These are phyloP conservation scores for Penicillium canariense DNA, from an alignment of 495 filamentous ascomycete genomes.

Conservation along the genomic window DNA sequence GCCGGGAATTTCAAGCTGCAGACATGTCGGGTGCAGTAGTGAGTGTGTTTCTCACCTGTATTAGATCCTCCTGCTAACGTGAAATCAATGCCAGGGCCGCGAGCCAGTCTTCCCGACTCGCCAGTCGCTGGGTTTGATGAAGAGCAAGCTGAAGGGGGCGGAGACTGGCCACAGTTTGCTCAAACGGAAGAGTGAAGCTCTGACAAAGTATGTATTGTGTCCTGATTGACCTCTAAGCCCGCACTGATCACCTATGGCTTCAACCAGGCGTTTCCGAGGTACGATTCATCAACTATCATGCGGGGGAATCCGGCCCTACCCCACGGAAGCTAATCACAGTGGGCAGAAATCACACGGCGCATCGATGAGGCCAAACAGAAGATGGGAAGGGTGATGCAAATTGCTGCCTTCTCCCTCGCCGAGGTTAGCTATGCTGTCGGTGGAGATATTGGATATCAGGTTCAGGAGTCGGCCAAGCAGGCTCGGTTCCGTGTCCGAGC, in stretches of 20 bases:
- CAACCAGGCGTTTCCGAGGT: constrained; percentile 80
- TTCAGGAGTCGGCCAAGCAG: constrained; percentile 90
- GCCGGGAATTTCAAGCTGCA: constrained; percentile 17
- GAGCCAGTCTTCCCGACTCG: constrained; percentile 98
- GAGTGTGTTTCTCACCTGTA: constrained; percentile 15
- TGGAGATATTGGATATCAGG: constrained; percentile 92
- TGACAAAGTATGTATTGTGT: constrained; percentile 66
- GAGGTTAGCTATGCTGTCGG: constrained; percentile 98
- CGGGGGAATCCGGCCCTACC: constrained; percentile 23
- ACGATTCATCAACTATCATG: constrained; percentile 21
- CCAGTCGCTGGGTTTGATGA: constrained; percentile 95
- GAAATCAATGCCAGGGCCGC: constrained; percentile 35
- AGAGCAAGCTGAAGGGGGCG: constrained; percentile 96
- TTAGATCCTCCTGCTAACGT: constrained; percentile 3
- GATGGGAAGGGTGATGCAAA: constrained; percentile 99
- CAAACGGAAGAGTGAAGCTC: constrained; percentile 90
- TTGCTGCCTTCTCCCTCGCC: constrained; percentile 94
- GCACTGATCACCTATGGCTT: not conserved
- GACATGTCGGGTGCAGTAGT: constrained; percentile 60
- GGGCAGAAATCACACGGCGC: constrained; percentile 85
- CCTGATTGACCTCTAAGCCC: constrained; percentile 3
- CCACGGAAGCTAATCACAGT: constrained; percentile 25
- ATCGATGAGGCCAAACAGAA: constrained; percentile 99
- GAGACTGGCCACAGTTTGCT: constrained; percentile 83
- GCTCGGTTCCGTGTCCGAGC: constrained; percentile 90